These are phyloP conservation scores for Naganishia friedmannii DNA, from an alignment of 768 basidiomycete species.

Conservation along the genomic window DNA sequence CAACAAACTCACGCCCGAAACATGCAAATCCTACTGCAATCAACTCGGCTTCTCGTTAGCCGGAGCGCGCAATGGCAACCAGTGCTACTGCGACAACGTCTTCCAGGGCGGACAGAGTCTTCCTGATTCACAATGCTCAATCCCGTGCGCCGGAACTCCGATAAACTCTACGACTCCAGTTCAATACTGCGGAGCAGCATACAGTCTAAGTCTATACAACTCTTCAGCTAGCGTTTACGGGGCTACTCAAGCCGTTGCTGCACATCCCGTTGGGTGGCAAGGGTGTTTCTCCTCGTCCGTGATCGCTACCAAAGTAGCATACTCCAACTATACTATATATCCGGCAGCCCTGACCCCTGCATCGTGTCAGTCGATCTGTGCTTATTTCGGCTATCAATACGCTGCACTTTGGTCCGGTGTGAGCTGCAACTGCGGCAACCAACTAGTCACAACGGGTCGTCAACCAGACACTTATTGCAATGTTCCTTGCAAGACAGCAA, in stretches of 20 bases:
- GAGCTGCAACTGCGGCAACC: slow-evolving; percentile 20
- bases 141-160: background rate
- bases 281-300: slow-evolving; percentile 30
- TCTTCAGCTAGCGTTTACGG: background rate
- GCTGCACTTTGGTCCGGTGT: background rate
- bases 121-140: slow-evolving; percentile 11
- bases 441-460: background rate
- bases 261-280: slow-evolving; percentile 39
- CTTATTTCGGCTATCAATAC: slow-evolving; percentile 29
- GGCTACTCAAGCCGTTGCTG: slow-evolving; percentile 3
- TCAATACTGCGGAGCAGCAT: background rate
- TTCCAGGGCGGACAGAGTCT: slow-evolving; percentile 1
- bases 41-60: slow-evolving; percentile 27
- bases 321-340: slow-evolving; percentile 3
- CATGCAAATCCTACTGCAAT: slow-evolving; percentile 34
- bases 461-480: slow-evolving; percentile 30
- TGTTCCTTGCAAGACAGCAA: slow-evolving; percentile 25
- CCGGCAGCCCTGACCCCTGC: slow-evolving; percentile 25
- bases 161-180: background rate
- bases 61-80: background rate
- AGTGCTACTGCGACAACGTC: slow-evolving; percentile 19
- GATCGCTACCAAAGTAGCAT: slow-evolving; percentile 2
- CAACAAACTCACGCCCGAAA: slow-evolving; percentile 1
- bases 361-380: slow-evolving; percentile 33
- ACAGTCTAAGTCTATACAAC: background rate